Conservation (phyloP, 2,329 filamentous ascomycete genomes). For the Aureobasidium zeae region DNA sequence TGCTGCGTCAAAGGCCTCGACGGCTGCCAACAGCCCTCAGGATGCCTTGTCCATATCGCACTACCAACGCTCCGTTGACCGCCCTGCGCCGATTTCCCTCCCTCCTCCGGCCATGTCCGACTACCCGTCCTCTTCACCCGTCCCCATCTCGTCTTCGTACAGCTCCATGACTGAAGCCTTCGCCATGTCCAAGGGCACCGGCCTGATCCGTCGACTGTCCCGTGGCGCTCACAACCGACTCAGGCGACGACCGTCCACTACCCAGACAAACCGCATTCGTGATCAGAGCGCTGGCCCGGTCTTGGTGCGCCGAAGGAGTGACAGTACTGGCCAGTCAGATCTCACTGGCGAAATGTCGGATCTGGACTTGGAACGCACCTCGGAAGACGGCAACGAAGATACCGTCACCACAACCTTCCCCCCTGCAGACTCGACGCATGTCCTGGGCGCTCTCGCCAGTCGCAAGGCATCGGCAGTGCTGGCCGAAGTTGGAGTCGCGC, state of each 20-base stretch:
- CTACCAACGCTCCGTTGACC: conserved; percentile 34
- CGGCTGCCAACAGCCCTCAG: conserved; percentile 31
- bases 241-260: conserved; percentile 68
- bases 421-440: conserved; percentile 28
- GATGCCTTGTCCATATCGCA: conserved; percentile 26
- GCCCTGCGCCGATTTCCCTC: conserved; percentile 16
- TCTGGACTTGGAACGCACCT: conserved; percentile 48
- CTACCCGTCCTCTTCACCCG: conserved; percentile 14
- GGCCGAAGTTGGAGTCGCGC: conserved; percentile 46
- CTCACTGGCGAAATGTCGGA: conserved; percentile 39
- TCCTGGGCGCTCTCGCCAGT: conserved; percentile 33
- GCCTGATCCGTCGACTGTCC: conserved; percentile 75
- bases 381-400: conserved; percentile 37
- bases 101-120: conserved; percentile 20
- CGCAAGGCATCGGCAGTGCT: conserved; percentile 23
- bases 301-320: conserved; percentile 76
- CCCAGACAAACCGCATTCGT: conserved; percentile 59
- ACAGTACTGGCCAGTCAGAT: conserved; percentile 65
- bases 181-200: conserved; percentile 29
- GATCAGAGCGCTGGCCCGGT: conserved; percentile 85
- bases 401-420: conserved; percentile 18
- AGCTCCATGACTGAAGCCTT: conserved; percentile 19
- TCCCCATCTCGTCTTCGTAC: conserved; percentile 16
- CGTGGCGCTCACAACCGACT: conserved; percentile 65
- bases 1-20: conserved; percentile 28